phyloP scores from a whole-genome alignment of 192 early-diverging fungal species.

The Coemansia pectinata region DNA sequence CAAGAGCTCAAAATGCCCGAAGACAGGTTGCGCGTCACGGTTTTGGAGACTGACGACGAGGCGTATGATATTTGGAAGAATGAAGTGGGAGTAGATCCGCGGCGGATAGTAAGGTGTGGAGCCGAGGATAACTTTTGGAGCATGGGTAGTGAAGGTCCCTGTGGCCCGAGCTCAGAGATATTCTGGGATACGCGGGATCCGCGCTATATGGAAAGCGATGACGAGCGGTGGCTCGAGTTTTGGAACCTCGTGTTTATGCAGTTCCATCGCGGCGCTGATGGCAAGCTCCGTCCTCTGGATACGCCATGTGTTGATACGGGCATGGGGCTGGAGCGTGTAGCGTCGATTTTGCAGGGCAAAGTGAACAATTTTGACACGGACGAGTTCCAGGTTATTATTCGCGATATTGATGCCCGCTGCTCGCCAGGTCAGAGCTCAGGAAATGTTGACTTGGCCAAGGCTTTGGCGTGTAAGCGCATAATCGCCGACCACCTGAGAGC shows the following conservation, averaged over 20 bases:
- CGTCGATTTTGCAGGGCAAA: conserved; percentile 90
- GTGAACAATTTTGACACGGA: conserved; percentile 97
- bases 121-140: conserved; percentile 98
- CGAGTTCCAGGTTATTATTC: conserved; percentile 79
- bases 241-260: conserved; percentile 99
- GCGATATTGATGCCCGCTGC: conserved; percentile 66
- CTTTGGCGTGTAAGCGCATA: conserved; percentile 94
- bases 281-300: conserved; percentile 78
- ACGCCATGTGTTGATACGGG: conserved; percentile 98
- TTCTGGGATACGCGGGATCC: conserved; percentile 94
- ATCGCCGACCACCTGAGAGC: conserved; percentile 97
- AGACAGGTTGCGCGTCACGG: conserved; percentile 89
- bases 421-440: neutral
- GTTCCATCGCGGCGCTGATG: conserved; percentile 89
- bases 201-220: conserved; percentile 81
- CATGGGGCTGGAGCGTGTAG: conserved; percentile 94
- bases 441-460: conserved; percentile 72
- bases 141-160: conserved; percentile 94
- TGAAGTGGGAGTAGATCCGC: conserved; percentile 78
- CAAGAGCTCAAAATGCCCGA: conserved; percentile 74
- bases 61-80: conserved; percentile 75
- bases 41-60: conserved; percentile 84
- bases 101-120: conserved; percentile 79
- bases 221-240: conserved; percentile 95
- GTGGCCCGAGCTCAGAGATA: conserved; percentile 96